Conservation (phyloP, 495 filamentous ascomycete species). For the Penicillium canescens region DNA sequence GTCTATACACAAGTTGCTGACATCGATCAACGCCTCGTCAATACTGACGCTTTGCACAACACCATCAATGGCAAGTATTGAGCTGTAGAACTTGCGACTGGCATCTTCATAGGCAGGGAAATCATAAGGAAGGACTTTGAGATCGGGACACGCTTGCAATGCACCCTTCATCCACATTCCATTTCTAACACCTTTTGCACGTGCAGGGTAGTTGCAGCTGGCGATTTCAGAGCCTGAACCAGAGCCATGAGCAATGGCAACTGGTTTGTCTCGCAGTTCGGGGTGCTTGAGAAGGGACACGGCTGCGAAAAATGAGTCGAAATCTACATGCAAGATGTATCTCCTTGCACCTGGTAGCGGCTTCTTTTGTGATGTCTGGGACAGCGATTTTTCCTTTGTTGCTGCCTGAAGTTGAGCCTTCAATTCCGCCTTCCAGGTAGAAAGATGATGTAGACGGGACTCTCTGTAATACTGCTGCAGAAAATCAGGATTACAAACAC, state of each 20-base stretch:
- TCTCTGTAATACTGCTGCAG: slow-evolving; percentile 92
- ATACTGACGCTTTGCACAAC: slow-evolving; percentile 94
- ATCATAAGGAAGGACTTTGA: slow-evolving; percentile 88
- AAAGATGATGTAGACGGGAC: slow-evolving; percentile 90
- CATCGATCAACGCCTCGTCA: slow-evolving; percentile 87
- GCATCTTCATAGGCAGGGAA: slow-evolving; percentile 93
- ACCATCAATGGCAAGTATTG: slow-evolving; percentile 76
- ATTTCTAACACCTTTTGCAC: slow-evolving; percentile 84
- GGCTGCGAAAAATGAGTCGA: slow-evolving; percentile 96
- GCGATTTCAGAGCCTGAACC: slow-evolving; percentile 92
- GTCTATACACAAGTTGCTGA: slow-evolving; percentile 64
- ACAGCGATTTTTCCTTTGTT: slow-evolving; percentile 64
- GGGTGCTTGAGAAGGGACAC: slow-evolving; percentile 81
- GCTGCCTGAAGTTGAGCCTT: slow-evolving; percentile 83
- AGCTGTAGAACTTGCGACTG: slow-evolving; percentile 82
- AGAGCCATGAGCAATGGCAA: slow-evolving; percentile 83
- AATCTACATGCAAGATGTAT: slow-evolving; percentile 95
- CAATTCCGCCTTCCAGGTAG: slow-evolving; percentile 91
- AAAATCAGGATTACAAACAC: slow-evolving; percentile 87
- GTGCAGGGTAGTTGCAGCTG: slow-evolving; percentile 92
- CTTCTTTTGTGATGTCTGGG: slow-evolving; percentile 50
- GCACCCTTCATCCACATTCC: slow-evolving; percentile 99
- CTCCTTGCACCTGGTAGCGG: slow-evolving; percentile 60
- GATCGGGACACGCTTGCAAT: slow-evolving; percentile 75
- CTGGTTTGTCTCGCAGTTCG: slow-evolving; percentile 76